Evolutionary conservation across 306 rosid species (phyloP).

Genomic region (Lathyrus aphaca): DNA sequence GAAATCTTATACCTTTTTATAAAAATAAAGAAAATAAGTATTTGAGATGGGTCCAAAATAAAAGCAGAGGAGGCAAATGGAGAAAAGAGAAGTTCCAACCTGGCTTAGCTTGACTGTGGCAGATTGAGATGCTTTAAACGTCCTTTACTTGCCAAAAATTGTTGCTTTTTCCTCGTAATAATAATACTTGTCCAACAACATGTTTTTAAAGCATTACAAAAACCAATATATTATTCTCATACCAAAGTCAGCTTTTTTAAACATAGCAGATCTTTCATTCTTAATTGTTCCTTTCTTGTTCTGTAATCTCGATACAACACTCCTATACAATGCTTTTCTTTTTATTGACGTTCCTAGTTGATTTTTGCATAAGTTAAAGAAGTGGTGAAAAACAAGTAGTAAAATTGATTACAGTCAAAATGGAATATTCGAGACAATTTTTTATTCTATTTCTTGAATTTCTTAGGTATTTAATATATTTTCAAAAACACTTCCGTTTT

Average conservation of each 20-base stretch:
- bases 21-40: not conserved
- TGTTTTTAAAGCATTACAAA: constrained; percentile 44
- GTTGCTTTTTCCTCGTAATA: constrained; percentile 29
- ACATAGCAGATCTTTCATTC: constrained; percentile 35
- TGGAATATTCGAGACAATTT: too few relatives aligned
- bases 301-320: constrained; percentile 30
- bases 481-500: too few relatives aligned
- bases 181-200: constrained; percentile 34
- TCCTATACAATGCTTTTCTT: constrained; percentile 23
- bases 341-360: not conserved
- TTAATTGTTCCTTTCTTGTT: constrained; percentile 42
- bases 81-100: constrained; percentile 50
- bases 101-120: constrained; percentile 46
- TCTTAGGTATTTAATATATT: too few relatives aligned
- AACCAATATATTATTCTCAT: constrained; percentile 42
- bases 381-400: not conserved
- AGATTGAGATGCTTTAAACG: constrained; percentile 34
- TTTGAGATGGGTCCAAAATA: constrained; percentile 33
- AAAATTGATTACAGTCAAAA: not conserved
- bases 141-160: constrained; percentile 9
- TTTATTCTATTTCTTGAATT: too few relatives aligned
- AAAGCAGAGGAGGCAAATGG: constrained; percentile 42
- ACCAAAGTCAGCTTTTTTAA: constrained; percentile 44
- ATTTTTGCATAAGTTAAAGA: constrained; percentile 28
- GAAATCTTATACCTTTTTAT: constrained; percentile 13